Base-by-base conservation (phyloP, 345 rosid genomes). In the Carallia brachiata region DNA sequence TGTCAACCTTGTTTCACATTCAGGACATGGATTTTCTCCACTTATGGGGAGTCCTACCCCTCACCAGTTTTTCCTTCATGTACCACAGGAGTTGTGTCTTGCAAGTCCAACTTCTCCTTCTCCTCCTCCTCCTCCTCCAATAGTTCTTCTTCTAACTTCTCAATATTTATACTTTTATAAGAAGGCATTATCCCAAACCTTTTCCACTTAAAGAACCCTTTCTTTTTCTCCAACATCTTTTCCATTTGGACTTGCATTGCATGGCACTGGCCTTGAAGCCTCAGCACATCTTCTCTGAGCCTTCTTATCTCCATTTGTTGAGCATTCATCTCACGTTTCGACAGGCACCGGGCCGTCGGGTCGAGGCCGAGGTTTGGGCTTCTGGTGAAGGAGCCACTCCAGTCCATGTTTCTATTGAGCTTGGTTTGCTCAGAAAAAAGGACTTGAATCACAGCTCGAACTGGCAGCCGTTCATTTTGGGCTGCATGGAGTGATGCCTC, bases 401-500 rank as follows among this genome's bases (percentile, higher is more conserved):
- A 87, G 7, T 91, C 90, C 1, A 82, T 65, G 47, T 88, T 84
- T 15, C 81, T 78, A 32, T 68, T 85, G 36, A 86, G 77, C 78
- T 90, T 91, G 68, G 80, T 76, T 78, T 91, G 97, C 69, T 91
- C 96, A 1, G 89, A 81, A 76, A 87, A 81, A 13, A 94, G 72
- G 62, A 91, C 93, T 71, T 94, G 95, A 36, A 94, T 82, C n/a
- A 86, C 88, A 0, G 90, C 82, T 27, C 98, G 85, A 36, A 91
- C 90, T 0, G 98, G 96, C 69, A 94, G 77, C 36, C 98, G 86
- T 73, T 94, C 89, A 31, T 94, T 94, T 60, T 87, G 95, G 1
- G 91, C 88, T 0, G 93, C 97, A 18, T 91, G 98, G 53, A 81
- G 65, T 36, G 98, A 87, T 54, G 96, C 98, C 64, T 94, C 97